Evolutionary conservation across 352 stramenopile genomes (phyloP), one percentile per base, ranked within the genome.

Genomic region (Plasmopara halstedii): DNA sequence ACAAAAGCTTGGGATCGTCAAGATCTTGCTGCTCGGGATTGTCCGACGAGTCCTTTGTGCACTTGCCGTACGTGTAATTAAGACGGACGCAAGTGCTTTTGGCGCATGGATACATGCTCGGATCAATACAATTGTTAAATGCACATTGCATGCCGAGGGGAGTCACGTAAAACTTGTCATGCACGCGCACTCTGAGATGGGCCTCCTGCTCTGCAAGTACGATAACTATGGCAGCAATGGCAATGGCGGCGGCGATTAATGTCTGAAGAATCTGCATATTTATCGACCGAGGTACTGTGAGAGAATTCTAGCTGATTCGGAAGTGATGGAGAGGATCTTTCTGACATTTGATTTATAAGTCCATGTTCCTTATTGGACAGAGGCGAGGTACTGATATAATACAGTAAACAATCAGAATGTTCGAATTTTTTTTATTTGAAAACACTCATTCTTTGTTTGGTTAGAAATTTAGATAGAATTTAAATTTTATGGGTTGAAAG

Each of bases 21-120:
- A 52, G 49, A 37, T 66, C 44, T 36, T 64, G 39, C 26, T 57
- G 31, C 8, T 44, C 44, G 15, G 18, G 38, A 34, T 45, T 53
- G 34, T 54, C 39, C 21, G 31, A 18, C 10, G 49, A 26, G 36
- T 70, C 42, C 18, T 68, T 35, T 26, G 53, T 53, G 53, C 73
- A 85, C 11, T 65, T 46, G 40, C 73, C 73, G 46, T 72, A 81
- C 18, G 70, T 77, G 54, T 70, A 64, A 51, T 73, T 83, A 34
- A 70, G 56, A 4, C 70, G 70, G 22, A 80, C 46, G 36, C 73
- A 85, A 3, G 67, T 52, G 37, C 70, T 56, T 14, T 71, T 65
- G 25, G 53, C 50, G 52, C 73, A 85, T 33, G 70, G 73, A 39
- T 85, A 83, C 54, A 80, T 43, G 18, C 59, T 62, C 10, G 73